phyloP scores from a whole-genome alignment of 1,139 yeast species.

The Debaryomyces coudertii region DNA sequence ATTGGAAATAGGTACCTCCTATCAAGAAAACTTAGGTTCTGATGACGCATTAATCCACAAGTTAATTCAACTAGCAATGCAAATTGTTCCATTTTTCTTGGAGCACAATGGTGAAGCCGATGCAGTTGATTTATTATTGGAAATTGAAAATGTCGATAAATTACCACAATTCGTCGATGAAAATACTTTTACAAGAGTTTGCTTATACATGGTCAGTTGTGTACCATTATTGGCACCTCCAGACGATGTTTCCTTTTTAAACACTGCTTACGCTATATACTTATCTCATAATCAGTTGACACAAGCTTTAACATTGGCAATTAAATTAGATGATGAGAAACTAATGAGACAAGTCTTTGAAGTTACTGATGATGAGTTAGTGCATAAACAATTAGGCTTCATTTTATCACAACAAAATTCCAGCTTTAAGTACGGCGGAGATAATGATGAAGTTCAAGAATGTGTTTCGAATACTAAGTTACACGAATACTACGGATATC shows the following conservation, averaged over 20 bases:
- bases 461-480: conserved; percentile 80
- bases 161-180: conserved; percentile 85
- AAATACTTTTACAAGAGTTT: conserved; percentile 82
- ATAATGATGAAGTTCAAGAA: conserved; percentile 79
- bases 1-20: conserved; percentile 88
- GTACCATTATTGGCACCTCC: conserved; percentile 96
- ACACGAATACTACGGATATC: conserved; percentile 77
- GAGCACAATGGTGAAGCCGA: conserved; percentile 98
- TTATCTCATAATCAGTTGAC: conserved; percentile 78
- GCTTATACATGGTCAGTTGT: conserved; percentile 93
- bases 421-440: conserved; percentile 65
- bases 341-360: conserved; percentile 79
- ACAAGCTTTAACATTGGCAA: conserved; percentile 88
- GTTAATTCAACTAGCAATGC: conserved; percentile 66
- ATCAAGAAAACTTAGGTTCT: conserved; percentile 64
- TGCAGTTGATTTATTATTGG: conserved; percentile 90
- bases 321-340: conserved; percentile 81
- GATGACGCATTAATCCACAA: conserved; percentile 48
- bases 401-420: conserved; percentile 87
- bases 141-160: conserved; percentile 83
- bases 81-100: conserved; percentile 86
- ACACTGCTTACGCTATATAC: conserved; percentile 90
- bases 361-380: conserved; percentile 66
- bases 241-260: conserved; percentile 82
- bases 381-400: conserved; percentile 90